Base-by-base conservation (phyloP, 371 early-diverging fungal species). In the Zychaea mexicana region DNA sequence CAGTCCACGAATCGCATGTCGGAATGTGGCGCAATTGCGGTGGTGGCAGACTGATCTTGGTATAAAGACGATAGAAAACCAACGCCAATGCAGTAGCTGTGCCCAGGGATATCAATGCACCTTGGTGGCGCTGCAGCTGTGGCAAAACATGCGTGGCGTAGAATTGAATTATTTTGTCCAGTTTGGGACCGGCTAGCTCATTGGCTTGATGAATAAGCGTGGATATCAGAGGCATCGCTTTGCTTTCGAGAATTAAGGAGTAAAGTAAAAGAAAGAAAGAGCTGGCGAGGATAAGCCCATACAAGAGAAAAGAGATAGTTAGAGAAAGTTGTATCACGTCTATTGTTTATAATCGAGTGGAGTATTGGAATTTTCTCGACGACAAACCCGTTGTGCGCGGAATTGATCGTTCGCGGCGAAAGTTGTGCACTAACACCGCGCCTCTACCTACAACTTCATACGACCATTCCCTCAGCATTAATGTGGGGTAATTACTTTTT, bases 1-100 rank as follows among this genome's bases (percentile, higher is more conserved):
- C 36, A 28, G 38, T 53, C 13, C 52, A 45, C 33, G 47, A 58
- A 59, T 38, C 24, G 47, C 59, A 52, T 27, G 63, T 22, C 5
- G 64, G 64, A 15, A 68, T 28, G 15, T 68, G 68, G 9, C 64
- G 64, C 13, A 65, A 42, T 2, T 19, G 28, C 1, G 52, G 33
- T 5, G 66, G 66, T 13, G 60, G 52, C 2, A 21, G 28, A 19
- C 38, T 54, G 1, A 62, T 22, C 19, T 42, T 53, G 15, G 13
- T 47, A 54, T 62, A 62, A n/a, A 62, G 27, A 13, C 62, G 53
- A 39, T 46, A 27, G 0, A 42, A 7, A 2, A 7, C 42, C 6
- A 53, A 10, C n/a, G 45, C 52, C 28, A 62, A 2, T 6, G 28
- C 45, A 2, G 62, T 33, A 17, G 27, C 13, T 9, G 62, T 52